Conservation (phyloP, 2,329 filamentous ascomycete species). For the Thermoascus crustaceus region DNA sequence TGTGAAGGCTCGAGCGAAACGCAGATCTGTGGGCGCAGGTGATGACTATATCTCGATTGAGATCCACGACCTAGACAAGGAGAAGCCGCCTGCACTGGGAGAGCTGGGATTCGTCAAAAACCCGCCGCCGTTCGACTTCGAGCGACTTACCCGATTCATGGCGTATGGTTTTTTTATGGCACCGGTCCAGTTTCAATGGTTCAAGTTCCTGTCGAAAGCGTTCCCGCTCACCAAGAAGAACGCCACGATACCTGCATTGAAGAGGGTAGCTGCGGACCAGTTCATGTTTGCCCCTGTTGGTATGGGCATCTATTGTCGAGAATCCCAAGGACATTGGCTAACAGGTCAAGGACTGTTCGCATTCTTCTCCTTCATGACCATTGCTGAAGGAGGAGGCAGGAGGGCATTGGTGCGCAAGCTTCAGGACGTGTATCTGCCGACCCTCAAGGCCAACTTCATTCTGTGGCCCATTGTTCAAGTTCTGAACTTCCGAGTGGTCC, state of each 20-base stretch:
- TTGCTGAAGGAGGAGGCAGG: slow-evolving; percentile 83
- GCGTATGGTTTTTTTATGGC: slow-evolving; percentile 96
- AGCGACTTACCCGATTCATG: slow-evolving; percentile 91
- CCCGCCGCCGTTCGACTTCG: slow-evolving; percentile 88
- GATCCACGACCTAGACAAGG: slow-evolving; percentile 77
- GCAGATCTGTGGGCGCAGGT: slow-evolving; percentile 45
- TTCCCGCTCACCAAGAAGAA: slow-evolving; percentile 79
- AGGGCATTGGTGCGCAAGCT: slow-evolving; percentile 76
- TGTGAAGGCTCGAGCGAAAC: slow-evolving; percentile 54
- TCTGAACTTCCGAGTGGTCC: slow-evolving; percentile 92
- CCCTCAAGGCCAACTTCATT: slow-evolving; percentile 89
- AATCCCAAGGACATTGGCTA: slow-evolving; percentile 9
- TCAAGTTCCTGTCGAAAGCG: slow-evolving; percentile 67
- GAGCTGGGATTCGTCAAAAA: slow-evolving; percentile 58
- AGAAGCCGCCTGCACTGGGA: slow-evolving; percentile 57
- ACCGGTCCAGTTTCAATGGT: slow-evolving; percentile 92
- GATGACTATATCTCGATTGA: slow-evolving; percentile 75
- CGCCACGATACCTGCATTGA: slow-evolving; percentile 69
- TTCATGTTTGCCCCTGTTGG: slow-evolving; percentile 85
- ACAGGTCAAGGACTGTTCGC: slow-evolving; percentile 55
- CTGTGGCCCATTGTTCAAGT: slow-evolving; percentile 95
- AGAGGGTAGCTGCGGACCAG: slow-evolving; percentile 88
- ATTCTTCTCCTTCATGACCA: slow-evolving; percentile 95
- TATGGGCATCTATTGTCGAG: slow-evolving; percentile 17
- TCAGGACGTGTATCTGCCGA: slow-evolving; percentile 85